phyloP scores from a whole-genome alignment of 2,329 filamentous ascomycete genomes.

The Pseudogymnoascus sp. region DNA sequence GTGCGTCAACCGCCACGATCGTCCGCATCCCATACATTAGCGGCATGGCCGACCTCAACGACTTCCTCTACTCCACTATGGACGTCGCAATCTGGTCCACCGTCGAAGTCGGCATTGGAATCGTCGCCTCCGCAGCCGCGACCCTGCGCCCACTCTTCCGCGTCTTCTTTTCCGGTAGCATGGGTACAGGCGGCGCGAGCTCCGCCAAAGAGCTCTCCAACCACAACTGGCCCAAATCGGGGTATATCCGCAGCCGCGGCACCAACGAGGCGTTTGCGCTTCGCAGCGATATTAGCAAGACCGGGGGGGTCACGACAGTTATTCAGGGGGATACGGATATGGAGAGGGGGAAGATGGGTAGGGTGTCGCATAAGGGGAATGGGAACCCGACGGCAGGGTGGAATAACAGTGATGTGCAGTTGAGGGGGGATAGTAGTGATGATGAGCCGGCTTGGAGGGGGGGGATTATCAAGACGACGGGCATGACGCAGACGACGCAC shows the following conservation, averaged over 20 bases:
- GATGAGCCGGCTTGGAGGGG: background rate
- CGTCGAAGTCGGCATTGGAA: slow-evolving; percentile 22
- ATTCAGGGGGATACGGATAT: background rate
- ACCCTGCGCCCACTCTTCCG: slow-evolving; percentile 24
- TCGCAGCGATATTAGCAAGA: background rate
- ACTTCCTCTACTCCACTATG: slow-evolving; percentile 24
- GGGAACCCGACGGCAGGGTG: background rate
- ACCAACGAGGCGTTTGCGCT: background rate
- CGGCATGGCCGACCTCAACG: slow-evolving; percentile 16
- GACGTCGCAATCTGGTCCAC: slow-evolving; percentile 23
- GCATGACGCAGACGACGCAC: background rate
- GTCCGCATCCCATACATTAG: slow-evolving; percentile 24
- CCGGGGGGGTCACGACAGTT: background rate
- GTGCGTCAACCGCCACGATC: slow-evolving; percentile 25
- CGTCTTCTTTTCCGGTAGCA: slow-evolving; percentile 15
- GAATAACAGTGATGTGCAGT: background rate
- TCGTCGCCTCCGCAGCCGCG: slow-evolving; percentile 20
- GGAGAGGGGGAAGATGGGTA: background rate
- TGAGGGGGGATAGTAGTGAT: background rate
- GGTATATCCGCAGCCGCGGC: background rate
- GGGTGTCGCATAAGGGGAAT: background rate
- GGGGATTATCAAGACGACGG: background rate
- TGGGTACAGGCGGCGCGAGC: too few species aligned
- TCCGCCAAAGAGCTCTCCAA: background rate
- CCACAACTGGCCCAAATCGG: background rate